phyloP scores from a whole-genome alignment of 2,329 filamentous ascomycete genomes.

The Proliferodiscus dingleyae region DNA sequence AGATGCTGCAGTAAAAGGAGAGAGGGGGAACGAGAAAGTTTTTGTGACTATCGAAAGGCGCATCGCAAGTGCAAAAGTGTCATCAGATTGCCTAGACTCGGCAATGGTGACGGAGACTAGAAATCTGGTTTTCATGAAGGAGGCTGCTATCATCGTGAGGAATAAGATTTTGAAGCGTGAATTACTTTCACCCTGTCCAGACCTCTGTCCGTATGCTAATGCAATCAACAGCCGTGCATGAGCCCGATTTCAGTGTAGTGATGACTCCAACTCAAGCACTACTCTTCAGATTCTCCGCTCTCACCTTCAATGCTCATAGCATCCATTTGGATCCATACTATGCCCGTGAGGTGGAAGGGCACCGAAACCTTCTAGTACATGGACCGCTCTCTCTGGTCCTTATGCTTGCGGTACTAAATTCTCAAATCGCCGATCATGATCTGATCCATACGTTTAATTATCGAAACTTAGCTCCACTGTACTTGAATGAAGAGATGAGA shows the following conservation, averaged over 20 bases:
- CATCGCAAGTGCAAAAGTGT: conserved; percentile 17
- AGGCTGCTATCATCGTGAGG: conserved; percentile 12
- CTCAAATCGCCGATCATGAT: conserved; percentile 38
- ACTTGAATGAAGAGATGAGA: conserved; percentile 64
- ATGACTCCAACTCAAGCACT: conserved; percentile 65
- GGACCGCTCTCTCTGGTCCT: conserved; percentile 77
- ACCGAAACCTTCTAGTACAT: conserved; percentile 74
- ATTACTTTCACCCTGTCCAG: conserved; percentile 9
- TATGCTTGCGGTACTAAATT: conserved; percentile 63
- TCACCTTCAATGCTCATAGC: conserved; percentile 86
- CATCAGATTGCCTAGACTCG: not conserved
- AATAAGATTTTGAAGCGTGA: conserved; percentile 24
- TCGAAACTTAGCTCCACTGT: conserved; percentile 76
- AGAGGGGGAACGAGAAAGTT: conserved; percentile 25
- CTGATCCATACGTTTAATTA: conserved; percentile 62
- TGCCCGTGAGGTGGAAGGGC: conserved; percentile 65
- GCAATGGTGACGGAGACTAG: conserved; percentile 50
- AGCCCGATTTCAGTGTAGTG: conserved; percentile 49
- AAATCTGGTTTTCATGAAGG: conserved; percentile 59
- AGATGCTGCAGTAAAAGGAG: conserved; percentile 34
- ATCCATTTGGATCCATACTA: conserved; percentile 81
- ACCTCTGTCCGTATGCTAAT: conserved; percentile 4
- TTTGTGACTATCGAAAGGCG: conserved; percentile 27
- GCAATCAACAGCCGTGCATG: conserved; percentile 14
- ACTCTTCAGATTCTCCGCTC: conserved; percentile 84